Percentiles rank a stretch among this genome's conserved stretches.
These are phyloP conservation scores for Candida broadrunensis DNA, from an alignment of 805 yeast genomes.

Conservation along the genomic window DNA sequence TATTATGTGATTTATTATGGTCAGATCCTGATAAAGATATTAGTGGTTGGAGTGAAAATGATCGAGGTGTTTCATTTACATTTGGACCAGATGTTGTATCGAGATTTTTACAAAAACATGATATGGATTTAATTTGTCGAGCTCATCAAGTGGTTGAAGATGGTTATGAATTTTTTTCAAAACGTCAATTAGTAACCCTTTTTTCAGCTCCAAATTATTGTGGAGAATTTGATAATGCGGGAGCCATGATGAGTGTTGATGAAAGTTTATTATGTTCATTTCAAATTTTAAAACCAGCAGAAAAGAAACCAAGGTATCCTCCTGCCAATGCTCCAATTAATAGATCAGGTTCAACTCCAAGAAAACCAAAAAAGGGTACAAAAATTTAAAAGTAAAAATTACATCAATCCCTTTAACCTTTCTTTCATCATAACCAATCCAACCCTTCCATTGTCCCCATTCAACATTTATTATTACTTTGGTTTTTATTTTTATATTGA, in stretches of 20 bases:
- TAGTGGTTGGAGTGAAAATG: constrained; percentile 98
- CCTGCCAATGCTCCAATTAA: constrained; percentile 23
- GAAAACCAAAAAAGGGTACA: constrained; percentile 10
- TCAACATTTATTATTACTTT: too few relatives aligned
- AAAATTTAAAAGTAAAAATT: constrained; percentile 4
- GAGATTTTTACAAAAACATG: constrained; percentile 93
- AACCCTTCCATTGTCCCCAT: neutral
- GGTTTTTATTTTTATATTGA: too few relatives aligned
- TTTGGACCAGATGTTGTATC: constrained; percentile 99
- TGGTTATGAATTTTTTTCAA: constrained; percentile 95
- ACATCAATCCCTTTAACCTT: neutral
- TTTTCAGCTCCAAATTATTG: constrained; percentile 98
- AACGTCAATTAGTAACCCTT: constrained; percentile 92
- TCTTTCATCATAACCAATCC: neutral
- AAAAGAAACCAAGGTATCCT: constrained; percentile 76
- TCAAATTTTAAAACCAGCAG: constrained; percentile 97
- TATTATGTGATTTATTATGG: constrained; percentile 95
- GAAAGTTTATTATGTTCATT: constrained; percentile 94
- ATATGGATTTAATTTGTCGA: constrained; percentile 95
- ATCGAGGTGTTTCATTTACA: constrained; percentile 98
- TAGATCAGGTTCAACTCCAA: constrained; percentile 10
- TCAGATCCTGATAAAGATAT: constrained; percentile 98
- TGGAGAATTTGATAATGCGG: constrained; percentile 98
- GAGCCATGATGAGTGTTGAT: constrained; percentile 99
- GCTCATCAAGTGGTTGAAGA: constrained; percentile 99